These are phyloP conservation scores for Colletotrichum chlorophyti DNA, from an alignment of 2,329 filamentous ascomycete species.

Conservation along the genomic window DNA sequence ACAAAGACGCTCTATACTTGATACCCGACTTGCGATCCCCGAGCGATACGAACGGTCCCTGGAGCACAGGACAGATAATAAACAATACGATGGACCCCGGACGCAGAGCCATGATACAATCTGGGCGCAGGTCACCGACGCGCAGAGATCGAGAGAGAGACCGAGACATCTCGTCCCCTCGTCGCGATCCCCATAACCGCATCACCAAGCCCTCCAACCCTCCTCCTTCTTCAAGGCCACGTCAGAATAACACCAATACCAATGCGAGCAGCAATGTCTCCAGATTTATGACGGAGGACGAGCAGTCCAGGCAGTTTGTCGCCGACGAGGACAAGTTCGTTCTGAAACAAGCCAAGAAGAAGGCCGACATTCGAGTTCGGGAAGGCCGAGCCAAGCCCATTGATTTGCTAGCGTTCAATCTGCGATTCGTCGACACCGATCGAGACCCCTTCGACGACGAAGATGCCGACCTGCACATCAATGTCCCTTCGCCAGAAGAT, in stretches of 20 bases:
- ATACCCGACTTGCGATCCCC: neutral
- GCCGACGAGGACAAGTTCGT: slow-evolving; percentile 97
- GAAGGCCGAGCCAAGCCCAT: slow-evolving; percentile 91
- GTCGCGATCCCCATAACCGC: slow-evolving; percentile 61
- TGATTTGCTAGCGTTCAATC: slow-evolving; percentile 89
- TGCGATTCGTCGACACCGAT: slow-evolving; percentile 86
- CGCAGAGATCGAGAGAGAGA: slow-evolving; percentile 30
- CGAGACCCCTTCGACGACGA: slow-evolving; percentile 87
- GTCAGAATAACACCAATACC: slow-evolving; percentile 35
- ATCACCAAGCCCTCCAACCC: slow-evolving; percentile 58
- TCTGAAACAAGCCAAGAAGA: slow-evolving; percentile 96
- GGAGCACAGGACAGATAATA: neutral
- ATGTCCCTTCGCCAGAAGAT: slow-evolving; percentile 80
- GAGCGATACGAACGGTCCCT: no score
- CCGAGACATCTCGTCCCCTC: slow-evolving; percentile 54
- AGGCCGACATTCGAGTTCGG: slow-evolving; percentile 92
- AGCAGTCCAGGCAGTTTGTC: slow-evolving; percentile 83
- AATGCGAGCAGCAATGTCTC: slow-evolving; percentile 29
- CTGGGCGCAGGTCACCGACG: slow-evolving; percentile 49
- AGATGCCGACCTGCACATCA: slow-evolving; percentile 74
- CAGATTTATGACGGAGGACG: slow-evolving; percentile 73
- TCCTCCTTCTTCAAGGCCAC: slow-evolving; percentile 36
- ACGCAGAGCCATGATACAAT: slow-evolving; percentile 59
- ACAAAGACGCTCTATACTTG: neutral
- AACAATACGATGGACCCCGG: slow-evolving; percentile 63